Evolutionary conservation across 1,284 basidiomycete species (phyloP).

Genomic region (Tilletia walkeri): DNA sequence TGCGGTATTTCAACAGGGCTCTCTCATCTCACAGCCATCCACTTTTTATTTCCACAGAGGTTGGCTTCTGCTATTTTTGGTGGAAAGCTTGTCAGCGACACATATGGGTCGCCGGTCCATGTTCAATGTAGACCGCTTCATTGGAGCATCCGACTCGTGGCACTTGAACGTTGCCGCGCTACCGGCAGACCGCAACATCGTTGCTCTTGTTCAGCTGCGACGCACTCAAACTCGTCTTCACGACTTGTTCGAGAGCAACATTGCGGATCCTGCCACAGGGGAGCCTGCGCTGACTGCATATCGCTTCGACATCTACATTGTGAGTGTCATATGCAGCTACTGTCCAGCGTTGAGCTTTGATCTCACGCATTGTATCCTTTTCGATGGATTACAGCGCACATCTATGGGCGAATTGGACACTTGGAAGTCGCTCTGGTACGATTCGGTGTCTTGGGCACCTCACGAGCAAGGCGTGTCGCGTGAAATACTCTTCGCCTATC

Average conservation of each 20-base stretch:
- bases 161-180: neutral
- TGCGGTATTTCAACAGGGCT: neutral
- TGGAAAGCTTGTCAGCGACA: neutral
- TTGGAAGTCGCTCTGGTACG: constrained; percentile 7
- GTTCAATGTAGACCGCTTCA: constrained; percentile 12
- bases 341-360: no score
- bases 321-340: neutral
- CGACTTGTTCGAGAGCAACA: constrained; percentile 9
- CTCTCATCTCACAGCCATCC: neutral
- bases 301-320: constrained; percentile 9
- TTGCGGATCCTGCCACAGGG: neutral
- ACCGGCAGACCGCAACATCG: constrained; percentile 7
- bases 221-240: constrained; percentile 4
- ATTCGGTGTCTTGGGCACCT: constrained; percentile 4
- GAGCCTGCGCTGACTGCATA: constrained; percentile 13
- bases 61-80: constrained; percentile 2
- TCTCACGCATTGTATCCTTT: no score
- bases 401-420: constrained; percentile 15
- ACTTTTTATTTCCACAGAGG: neutral
- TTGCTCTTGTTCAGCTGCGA: constrained; percentile 3
- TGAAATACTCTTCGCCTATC: constrained; percentile 14
- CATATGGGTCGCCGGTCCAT: constrained; percentile 12
- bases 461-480: constrained; percentile 13
- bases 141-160: constrained; percentile 3
- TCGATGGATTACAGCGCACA: neutral